Evolutionary conservation across 2,329 filamentous ascomycete genomes (phyloP), one percentile per base, ranked within the genome.

Genomic region (Sarocladiaceae sp.): DNA sequence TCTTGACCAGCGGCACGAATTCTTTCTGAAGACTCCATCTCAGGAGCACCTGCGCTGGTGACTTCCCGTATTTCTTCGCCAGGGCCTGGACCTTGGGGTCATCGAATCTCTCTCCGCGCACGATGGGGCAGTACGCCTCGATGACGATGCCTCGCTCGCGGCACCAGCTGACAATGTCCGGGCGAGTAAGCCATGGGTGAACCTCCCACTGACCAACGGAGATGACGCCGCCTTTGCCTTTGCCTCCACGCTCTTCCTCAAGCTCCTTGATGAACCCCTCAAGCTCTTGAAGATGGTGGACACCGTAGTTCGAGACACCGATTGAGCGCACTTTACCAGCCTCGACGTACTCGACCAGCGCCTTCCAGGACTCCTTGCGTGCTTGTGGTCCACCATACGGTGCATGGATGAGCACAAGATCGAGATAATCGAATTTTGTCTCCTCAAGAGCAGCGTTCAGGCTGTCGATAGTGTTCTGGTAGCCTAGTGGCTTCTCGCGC

Each of bases 121-220:
- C 79, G 37, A 86, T 71, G 12, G 83, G 82, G 37, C 73, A 77
- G 63, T 84, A 86, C 0, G 82, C 82, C 69, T 90, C 77, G 13
- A 88, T 66, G 28, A 82, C 77, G 18, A 88, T 72, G 54, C 76
- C 76, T 17, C 82, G 76, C 66, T 84, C 75, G 56, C 76, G 67
- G 60, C 87, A 88, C 90, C 91, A 97, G 44, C 80, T 73, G 8
- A 85, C 83, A 55, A 97, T 90, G 62, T 96, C 90, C 20, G 77
- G 72, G n/a, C 91, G 78, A 8, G 84, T 77, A 37, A 91, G 82
- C 91, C 90, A 97, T 1, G 92, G 92, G 68, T 97, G 92, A 11
- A 97, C 72, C 70, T 97, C 92, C 69, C 87, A 90, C 70, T 96
- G 92, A 36, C 90, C 91, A 33, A 96, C 87, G 55, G 85, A 87